Conservation (phyloP, 768 basidiomycete genomes). For the Gautieria morchelliformis region DNA sequence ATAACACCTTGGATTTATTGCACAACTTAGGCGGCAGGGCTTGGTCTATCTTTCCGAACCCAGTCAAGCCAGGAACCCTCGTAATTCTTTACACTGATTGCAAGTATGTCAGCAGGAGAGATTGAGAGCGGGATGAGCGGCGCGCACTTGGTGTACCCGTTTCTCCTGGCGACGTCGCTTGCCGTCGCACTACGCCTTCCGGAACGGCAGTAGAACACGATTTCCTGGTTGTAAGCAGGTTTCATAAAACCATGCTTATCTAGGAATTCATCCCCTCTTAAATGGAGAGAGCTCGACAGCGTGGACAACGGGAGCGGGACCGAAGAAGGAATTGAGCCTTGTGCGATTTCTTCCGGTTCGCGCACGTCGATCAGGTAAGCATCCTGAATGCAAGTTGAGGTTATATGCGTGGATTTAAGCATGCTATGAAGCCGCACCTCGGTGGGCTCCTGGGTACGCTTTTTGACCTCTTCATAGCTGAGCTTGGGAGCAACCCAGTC, state of each 20-base stretch:
- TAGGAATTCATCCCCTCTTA: conserved; percentile 46
- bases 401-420: conserved; percentile 12
- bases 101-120: not conserved
- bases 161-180: conserved; percentile 68
- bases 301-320: conserved; percentile 82
- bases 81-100: conserved; percentile 53
- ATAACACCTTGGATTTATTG: not conserved
- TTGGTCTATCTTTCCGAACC: conserved; percentile 44
- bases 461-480: conserved; percentile 74
- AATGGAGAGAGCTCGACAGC: conserved; percentile 57
- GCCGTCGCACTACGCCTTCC: conserved; percentile 79
- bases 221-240: conserved; percentile 57
- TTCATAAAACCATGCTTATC: conserved; percentile 65
- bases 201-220: conserved; percentile 87
- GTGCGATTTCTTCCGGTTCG: conserved; percentile 82
- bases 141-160: conserved; percentile 71
- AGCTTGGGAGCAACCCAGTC: conserved; percentile 74
- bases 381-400: conserved; percentile 31
- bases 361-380: conserved; percentile 83
- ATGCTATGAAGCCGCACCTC: conserved; percentile 30
- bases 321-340: conserved; percentile 87
- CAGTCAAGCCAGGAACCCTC: conserved; percentile 87
- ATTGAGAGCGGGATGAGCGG: not conserved
- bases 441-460: conserved; percentile 66
- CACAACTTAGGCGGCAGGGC: conserved; percentile 11